Percentiles rank a stretch among this genome's conserved stretches.
phyloP scores from a whole-genome alignment of 1,284 basidiomycete species.

The Singerocomus inundabilis region DNA sequence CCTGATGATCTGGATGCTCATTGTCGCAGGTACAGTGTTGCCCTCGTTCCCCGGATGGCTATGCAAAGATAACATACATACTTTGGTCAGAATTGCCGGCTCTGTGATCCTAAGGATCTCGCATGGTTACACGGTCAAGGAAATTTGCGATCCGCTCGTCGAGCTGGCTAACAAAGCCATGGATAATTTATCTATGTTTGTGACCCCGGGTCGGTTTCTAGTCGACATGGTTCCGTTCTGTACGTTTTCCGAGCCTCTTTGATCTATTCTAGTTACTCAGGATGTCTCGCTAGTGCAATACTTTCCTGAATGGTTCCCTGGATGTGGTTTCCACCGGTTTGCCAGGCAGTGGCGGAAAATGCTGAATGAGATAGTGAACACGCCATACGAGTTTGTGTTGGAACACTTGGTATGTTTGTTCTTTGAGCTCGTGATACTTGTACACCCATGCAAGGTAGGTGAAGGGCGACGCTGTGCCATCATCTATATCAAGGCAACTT shows the following conservation, averaged over 20 bases:
- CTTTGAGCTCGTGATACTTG: background rate
- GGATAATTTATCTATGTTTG: constrained; percentile 11
- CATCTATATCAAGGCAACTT: constrained; percentile 32
- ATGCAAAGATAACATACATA: no score
- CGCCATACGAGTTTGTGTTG: constrained; percentile 39
- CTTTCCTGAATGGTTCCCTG: constrained; percentile 49
- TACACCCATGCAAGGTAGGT: constrained; percentile 28
- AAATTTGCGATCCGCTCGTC: constrained; percentile 24
- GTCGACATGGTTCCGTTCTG: constrained; percentile 30
- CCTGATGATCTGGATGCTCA: no score
- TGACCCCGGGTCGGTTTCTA: constrained; percentile 22
- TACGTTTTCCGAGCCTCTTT: constrained; percentile 13
- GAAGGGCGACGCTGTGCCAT: constrained; percentile 37
- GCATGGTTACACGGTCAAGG: constrained; percentile 20
- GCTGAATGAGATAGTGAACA: constrained; percentile 32
- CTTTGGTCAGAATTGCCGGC: no score
- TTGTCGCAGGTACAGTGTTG: no score
- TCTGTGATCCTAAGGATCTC: no score
- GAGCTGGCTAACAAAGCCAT: constrained; percentile 19
- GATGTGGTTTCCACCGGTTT: constrained; percentile 41
- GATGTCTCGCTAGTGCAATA: constrained; percentile 30
- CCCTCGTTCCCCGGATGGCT: no score
- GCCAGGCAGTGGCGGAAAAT: constrained; percentile 38
- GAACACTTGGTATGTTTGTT: constrained; percentile 36
- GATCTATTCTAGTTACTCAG: background rate